Evolutionary conservation across 257 asterid species (phyloP), one percentile per base, ranked within the genome.

Genomic region (Solanum rostratum): DNA sequence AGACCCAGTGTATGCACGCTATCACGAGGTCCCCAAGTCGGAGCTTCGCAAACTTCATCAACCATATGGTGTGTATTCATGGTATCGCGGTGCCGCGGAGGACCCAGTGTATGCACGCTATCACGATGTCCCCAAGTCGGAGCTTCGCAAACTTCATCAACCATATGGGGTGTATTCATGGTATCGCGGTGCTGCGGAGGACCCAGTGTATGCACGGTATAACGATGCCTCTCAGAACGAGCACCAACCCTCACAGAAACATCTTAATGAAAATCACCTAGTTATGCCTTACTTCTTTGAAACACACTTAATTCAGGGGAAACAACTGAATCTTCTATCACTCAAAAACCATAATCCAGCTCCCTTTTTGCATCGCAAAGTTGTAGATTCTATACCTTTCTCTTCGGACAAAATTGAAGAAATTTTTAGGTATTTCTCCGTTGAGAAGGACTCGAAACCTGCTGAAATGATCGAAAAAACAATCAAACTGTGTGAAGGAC

Each of bases 351-450:
- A 88, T 39, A 83, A 83, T 12, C 81, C 60, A 15, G 88, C 91
- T 18, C 78, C 86, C 10, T 89, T 95, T 78, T 83, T 95, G 84
- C 95, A 95, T 10, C 95, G 91, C 8, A 86, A 84, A 20, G 84
- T 91, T n/a, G 93, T 93, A 13, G 93, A 91, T 59, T 88, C 94
- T 0, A 86, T 93, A 19, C 97, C 97, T 59, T 95, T 95, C 84
- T 92, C 97, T 2, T 91, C 95, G 0, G 62, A 80, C 45, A 91
- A 88, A 85, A 65, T 94, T 33, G 90, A 89, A 0, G 89, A 90
- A 84, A 93, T 93, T 39, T 55, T 88, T 45, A 27, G 79, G 52
- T 46, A 80, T 71, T 89, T 91, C 24, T 90, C 97, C 0, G 80
- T 90, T 19, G 33, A 85, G 1, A 55, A 55, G 12, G 24, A 55